These are phyloP conservation scores for Coniferiporia weirii DNA, from an alignment of 1,284 basidiomycete species.

Conservation along the genomic window DNA sequence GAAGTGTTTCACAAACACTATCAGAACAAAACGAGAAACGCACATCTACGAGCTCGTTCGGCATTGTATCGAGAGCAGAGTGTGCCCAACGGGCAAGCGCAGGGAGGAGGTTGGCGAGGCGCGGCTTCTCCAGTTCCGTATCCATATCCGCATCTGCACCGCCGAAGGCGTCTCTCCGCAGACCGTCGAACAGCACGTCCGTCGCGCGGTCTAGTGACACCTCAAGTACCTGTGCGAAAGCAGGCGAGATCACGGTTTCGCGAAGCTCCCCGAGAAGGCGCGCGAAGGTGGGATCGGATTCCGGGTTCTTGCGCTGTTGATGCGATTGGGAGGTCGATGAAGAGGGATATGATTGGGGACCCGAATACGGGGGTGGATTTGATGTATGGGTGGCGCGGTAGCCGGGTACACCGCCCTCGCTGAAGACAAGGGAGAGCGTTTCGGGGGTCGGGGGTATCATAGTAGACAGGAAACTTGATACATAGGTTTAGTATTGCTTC, in stretches of 20 bases:
- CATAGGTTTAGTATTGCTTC: not conserved
- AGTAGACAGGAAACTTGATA: slow-evolving; percentile 61
- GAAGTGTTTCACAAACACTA: not conserved
- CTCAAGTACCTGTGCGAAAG: slow-evolving; percentile 66
- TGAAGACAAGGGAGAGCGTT: slow-evolving; percentile 62
- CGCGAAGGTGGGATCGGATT: slow-evolving; percentile 49
- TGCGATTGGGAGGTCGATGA: slow-evolving; percentile 17
- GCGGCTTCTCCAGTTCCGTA: slow-evolving; percentile 43
- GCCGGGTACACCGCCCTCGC: slow-evolving; percentile 52
- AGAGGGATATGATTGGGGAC: slow-evolving; percentile 5
- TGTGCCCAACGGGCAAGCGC: slow-evolving; percentile 74
- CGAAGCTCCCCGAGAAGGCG: slow-evolving; percentile 67
- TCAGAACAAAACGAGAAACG: slow-evolving; percentile 27
- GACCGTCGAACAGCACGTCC: slow-evolving; percentile 44
- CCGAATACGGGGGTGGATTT: slow-evolving; percentile 20
- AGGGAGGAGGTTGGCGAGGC: slow-evolving; percentile 74
- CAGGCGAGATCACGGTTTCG: slow-evolving; percentile 54
- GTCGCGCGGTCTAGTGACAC: slow-evolving; percentile 66
- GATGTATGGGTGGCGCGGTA: slow-evolving; percentile 27
- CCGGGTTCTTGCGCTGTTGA: slow-evolving; percentile 24
- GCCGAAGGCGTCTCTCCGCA: slow-evolving; percentile 53
- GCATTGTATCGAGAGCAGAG: slow-evolving; percentile 61
- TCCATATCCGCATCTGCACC: slow-evolving; percentile 24
- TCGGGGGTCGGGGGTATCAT: slow-evolving; percentile 68
- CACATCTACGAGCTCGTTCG: slow-evolving; percentile 83